These are phyloP conservation scores for Sugiyamaella pinicola DNA, from an alignment of 1,139 yeast genomes.

Conservation along the genomic window DNA sequence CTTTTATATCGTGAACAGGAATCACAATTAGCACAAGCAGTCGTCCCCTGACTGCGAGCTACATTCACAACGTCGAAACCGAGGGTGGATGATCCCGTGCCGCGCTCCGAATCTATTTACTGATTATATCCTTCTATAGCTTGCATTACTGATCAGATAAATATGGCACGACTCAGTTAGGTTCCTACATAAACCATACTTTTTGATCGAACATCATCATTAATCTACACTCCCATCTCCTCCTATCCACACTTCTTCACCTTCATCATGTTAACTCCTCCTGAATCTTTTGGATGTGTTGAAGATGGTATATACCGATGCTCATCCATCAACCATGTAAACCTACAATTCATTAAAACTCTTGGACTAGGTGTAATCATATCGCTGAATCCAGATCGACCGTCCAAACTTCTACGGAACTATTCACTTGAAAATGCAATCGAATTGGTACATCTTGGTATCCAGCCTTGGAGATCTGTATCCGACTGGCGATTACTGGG, in stretches of 20 bases:
- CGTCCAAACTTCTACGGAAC: slow-evolving; percentile 53
- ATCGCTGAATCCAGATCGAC: slow-evolving; percentile 61
- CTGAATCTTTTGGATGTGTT: slow-evolving; percentile 62
- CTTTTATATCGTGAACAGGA: too few species aligned
- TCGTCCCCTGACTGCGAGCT: too few species aligned
- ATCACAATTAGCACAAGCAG: too few species aligned
- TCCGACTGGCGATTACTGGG: slow-evolving; percentile 41
- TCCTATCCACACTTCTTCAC: neutral
- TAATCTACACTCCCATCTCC: neutral
- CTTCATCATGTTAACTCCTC: slow-evolving; percentile 54
- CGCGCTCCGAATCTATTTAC: too few species aligned
- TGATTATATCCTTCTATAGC: too few species aligned
- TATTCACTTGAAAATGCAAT: slow-evolving; percentile 46
- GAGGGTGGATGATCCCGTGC: too few species aligned
- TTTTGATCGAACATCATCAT: neutral
- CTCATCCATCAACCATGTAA: slow-evolving; percentile 60
- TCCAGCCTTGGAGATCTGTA: slow-evolving; percentile 44
- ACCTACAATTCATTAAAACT: slow-evolving; percentile 75
- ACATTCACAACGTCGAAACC: too few species aligned
- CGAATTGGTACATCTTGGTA: slow-evolving; percentile 42
- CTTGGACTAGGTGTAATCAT: slow-evolving; percentile 71
- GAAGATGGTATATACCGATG: slow-evolving; percentile 63
- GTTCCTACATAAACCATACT: too few species aligned
- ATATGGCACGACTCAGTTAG: too few species aligned
- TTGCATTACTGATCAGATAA: too few species aligned